Conservation (phyloP, 2,329 filamentous ascomycete genomes). For the Scytalidium sp. region DNA sequence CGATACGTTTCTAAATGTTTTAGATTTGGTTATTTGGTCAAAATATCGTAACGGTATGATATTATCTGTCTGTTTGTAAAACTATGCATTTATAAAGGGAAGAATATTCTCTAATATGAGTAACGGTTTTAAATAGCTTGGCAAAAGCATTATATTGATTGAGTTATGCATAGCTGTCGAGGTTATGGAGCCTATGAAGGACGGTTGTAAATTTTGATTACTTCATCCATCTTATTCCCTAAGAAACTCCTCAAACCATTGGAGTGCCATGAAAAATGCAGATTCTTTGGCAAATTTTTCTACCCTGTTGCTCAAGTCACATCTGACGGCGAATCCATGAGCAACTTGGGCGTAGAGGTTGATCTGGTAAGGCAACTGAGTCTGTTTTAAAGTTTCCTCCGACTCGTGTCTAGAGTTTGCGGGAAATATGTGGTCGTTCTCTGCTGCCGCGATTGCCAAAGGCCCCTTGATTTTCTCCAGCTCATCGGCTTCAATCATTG, state of each 20-base stretch:
- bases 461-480: conserved; percentile 62
- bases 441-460: conserved; percentile 54
- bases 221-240: no score
- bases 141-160: no score
- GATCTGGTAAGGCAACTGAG: conserved; percentile 61
- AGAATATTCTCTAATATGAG: no score
- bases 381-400: conserved; percentile 59
- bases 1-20: no score
- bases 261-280: conserved; percentile 73
- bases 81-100: no score
- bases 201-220: no score
- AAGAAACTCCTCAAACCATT: conserved; percentile 72
- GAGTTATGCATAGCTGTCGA: no score
- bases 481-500: conserved; percentile 67
- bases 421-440: conserved; percentile 66
- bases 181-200: no score
- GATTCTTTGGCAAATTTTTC: conserved; percentile 74
- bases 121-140: no score
- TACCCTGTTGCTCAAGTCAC: conserved; percentile 53
- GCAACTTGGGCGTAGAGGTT: conserved; percentile 67
- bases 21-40: no score
- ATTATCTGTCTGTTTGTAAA: no score
- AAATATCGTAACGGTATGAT: no score
- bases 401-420: conserved; percentile 60
- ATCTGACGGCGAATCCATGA: conserved; percentile 73